Evolutionary conservation across 176 grass and related monocot genomes (phyloP).

Genomic region (Rhynchospora tenuis): DNA sequence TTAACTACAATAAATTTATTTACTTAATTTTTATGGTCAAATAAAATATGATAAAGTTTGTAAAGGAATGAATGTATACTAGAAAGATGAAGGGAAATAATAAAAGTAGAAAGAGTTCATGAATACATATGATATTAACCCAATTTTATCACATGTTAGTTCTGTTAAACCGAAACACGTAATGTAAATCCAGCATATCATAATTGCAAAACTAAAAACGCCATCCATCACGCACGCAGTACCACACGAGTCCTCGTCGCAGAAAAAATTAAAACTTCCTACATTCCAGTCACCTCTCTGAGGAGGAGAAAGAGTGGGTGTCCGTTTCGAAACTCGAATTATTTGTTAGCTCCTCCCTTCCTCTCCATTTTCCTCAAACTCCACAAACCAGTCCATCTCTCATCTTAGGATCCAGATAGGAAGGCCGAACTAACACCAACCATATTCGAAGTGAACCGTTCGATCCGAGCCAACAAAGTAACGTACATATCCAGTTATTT

Average conservation of each 20-base stretch:
- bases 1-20: too few relatives aligned
- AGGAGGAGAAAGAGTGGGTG: neutral
- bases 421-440: neutral
- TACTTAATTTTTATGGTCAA: too few relatives aligned
- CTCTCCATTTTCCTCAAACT: neutral
- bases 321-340: conserved; percentile 6
- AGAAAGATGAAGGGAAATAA: too few relatives aligned
- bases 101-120: too few relatives aligned
- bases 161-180: neutral
- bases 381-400: neutral
- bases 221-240: neutral
- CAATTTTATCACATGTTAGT: too few relatives aligned
- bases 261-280: neutral
- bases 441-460: neutral
- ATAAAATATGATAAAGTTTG: too few relatives aligned
- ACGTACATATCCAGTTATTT: neutral
- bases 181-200: neutral
- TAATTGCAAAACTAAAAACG: neutral
- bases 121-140: too few relatives aligned
- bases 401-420: neutral
- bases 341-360: neutral
- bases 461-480: neutral
- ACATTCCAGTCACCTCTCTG: conserved; percentile 2
- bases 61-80: too few relatives aligned
- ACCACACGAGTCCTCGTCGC: neutral